phyloP scores from a whole-genome alignment of 1,284 basidiomycete species.

The Cryptococcus neoformans region DNA sequence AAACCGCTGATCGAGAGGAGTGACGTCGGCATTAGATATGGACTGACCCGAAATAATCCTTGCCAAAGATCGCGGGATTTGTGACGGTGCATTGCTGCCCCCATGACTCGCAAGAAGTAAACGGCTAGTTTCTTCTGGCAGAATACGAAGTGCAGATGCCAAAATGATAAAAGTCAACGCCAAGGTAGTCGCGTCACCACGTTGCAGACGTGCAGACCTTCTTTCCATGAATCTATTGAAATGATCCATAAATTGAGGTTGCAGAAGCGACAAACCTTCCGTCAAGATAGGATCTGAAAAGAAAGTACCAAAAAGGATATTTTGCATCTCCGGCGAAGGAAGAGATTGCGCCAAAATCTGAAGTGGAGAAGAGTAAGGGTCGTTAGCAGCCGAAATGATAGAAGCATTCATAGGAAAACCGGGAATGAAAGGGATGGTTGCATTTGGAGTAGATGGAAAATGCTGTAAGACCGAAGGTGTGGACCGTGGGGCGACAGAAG shows the following conservation, averaged over 20 bases:
- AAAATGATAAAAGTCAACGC: conserved; percentile 41
- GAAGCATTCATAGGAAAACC: neutral
- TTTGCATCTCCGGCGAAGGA: conserved; percentile 35
- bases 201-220: conserved; percentile 18
- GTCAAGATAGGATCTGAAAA: conserved; percentile 42
- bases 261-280: conserved; percentile 43
- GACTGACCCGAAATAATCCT: conserved; percentile 19
- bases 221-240: conserved; percentile 34
- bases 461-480: conserved; percentile 1
- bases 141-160: conserved; percentile 32
- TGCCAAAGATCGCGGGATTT: conserved; percentile 18
- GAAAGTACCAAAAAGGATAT: conserved; percentile 41
- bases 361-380: conserved; percentile 32
- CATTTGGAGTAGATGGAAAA: conserved; percentile 10
- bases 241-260: conserved; percentile 36
- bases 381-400: conserved; percentile 11
- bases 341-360: conserved; percentile 31
- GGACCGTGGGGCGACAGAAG: neutral
- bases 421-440: conserved; percentile 1
- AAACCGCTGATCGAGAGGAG: conserved; percentile 43
- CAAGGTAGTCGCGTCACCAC: conserved; percentile 43
- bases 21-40: conserved; percentile 23
- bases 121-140: conserved; percentile 42
- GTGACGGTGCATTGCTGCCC: neutral
- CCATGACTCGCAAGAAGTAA: conserved; percentile 30